phyloP scores from a whole-genome alignment of 1,284 basidiomycete species.

The Sutorius eximius region DNA sequence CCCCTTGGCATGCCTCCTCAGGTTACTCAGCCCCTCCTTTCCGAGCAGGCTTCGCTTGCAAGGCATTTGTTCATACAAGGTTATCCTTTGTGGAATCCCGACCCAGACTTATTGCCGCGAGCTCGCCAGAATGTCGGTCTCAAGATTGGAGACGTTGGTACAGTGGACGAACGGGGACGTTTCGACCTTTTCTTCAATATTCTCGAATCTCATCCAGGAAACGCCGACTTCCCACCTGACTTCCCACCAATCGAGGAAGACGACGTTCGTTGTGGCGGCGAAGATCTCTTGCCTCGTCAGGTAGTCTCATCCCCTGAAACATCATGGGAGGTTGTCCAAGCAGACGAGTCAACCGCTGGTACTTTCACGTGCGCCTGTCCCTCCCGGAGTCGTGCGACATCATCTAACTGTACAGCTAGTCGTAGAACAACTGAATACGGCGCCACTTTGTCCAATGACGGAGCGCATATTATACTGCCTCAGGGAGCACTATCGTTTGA shows the following conservation, averaged over 20 bases:
- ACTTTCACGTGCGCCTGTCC: not conserved
- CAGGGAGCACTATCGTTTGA: no score
- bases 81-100: no score
- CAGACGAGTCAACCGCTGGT: not conserved
- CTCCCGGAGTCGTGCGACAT: not conserved
- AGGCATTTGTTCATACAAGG: no score
- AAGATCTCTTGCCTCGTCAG: not conserved
- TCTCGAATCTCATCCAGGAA: not conserved
- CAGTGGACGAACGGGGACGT: no score
- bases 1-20: no score
- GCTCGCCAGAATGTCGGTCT: no score
- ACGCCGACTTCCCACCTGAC: not conserved
- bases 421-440: not conserved
- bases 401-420: not conserved
- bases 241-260: not conserved
- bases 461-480: not conserved
- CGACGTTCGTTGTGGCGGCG: not conserved
- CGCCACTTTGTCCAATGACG: not conserved
- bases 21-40: no score
- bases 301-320: constrained; percentile 1
- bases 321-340: not conserved
- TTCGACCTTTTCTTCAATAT: no score
- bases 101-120: no score
- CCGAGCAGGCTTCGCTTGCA: no score
- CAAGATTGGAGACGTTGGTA: no score